Conservation (phyloP, 1,284 basidiomycete species). For the Paramarasmius palmivorus region DNA sequence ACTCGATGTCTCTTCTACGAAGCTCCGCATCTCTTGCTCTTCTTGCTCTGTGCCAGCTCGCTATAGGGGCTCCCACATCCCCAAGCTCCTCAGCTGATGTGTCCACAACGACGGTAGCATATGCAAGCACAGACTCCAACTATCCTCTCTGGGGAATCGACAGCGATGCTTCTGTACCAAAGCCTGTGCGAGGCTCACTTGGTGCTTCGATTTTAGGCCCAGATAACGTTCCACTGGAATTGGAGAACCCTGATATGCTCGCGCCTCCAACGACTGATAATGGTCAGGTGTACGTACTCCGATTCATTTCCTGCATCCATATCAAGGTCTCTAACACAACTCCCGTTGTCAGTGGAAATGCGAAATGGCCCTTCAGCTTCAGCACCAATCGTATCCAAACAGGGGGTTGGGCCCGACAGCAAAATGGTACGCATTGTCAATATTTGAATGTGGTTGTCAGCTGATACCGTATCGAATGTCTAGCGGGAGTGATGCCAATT, state of each 20-base stretch:
- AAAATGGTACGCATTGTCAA: conserved; percentile 48
- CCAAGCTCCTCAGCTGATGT: conserved; percentile 3
- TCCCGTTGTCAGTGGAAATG: conserved; percentile 44
- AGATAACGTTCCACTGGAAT: conserved; percentile 44
- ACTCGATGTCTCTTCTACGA: neutral
- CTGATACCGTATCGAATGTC: neutral
- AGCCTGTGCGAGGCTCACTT: conserved; percentile 36
- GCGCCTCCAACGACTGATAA: conserved; percentile 56
- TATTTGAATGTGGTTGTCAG: neutral
- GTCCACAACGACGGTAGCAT: conserved; percentile 10
- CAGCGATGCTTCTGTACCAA: conserved; percentile 24
- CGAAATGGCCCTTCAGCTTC: conserved; percentile 72
- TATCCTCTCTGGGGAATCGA: conserved; percentile 28
- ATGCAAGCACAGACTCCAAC: conserved; percentile 24
- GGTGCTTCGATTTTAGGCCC: conserved; percentile 49
- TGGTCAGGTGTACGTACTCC: conserved; percentile 46
- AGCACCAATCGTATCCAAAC: conserved; percentile 69
- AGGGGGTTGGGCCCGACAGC: conserved; percentile 74
- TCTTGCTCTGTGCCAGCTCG: neutral
- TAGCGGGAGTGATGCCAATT: conserved; percentile 60
- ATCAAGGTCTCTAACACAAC: neutral
- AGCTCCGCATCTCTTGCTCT: neutral
- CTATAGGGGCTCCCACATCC: neutral
- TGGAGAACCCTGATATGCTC: conserved; percentile 48
- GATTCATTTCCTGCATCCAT: neutral